Percentiles rank a stretch among this genome's conserved stretches.
phyloP scores from a whole-genome alignment of 441 rosid genomes.

The Melastoma candidum region DNA sequence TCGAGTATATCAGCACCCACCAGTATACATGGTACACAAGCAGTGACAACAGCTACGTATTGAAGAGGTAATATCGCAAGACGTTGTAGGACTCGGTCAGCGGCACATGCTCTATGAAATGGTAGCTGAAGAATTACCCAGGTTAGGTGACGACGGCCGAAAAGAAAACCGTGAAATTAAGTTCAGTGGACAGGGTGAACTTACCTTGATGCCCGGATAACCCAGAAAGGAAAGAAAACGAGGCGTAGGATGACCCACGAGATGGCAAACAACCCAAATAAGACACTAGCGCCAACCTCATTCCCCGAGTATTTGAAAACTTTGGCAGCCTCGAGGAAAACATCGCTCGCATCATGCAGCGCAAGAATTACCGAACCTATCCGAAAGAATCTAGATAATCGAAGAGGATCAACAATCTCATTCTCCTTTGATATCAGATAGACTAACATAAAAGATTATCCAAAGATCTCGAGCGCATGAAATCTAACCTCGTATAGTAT shows the following conservation, averaged over 20 bases:
- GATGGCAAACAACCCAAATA: conserved; percentile 7
- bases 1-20: conserved; percentile 11
- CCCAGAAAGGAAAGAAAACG: conserved; percentile 14
- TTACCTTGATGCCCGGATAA: conserved; percentile 13
- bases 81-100: not conserved
- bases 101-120: not conserved
- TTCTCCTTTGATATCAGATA: not conserved
- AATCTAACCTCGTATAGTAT: conserved; percentile 8
- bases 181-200: not conserved
- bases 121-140: not conserved
- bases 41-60: conserved; percentile 14
- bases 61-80: conserved; percentile 11
- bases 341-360: conserved; percentile 15
- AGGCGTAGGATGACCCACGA: conserved; percentile 8
- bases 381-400: conserved; percentile 10
- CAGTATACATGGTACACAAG: conserved; percentile 14
- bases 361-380: conserved; percentile 15
- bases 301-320: conserved; percentile 14
- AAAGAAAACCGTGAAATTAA: not conserved
- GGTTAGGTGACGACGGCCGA: not conserved
- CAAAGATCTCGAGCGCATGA: not conserved
- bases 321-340: conserved; percentile 16
- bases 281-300: conserved; percentile 1
- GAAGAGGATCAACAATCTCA: not conserved
- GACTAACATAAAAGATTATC: not conserved